phyloP scores from a whole-genome alignment of 306 rosid species.

The Casuarina glauca region DNA sequence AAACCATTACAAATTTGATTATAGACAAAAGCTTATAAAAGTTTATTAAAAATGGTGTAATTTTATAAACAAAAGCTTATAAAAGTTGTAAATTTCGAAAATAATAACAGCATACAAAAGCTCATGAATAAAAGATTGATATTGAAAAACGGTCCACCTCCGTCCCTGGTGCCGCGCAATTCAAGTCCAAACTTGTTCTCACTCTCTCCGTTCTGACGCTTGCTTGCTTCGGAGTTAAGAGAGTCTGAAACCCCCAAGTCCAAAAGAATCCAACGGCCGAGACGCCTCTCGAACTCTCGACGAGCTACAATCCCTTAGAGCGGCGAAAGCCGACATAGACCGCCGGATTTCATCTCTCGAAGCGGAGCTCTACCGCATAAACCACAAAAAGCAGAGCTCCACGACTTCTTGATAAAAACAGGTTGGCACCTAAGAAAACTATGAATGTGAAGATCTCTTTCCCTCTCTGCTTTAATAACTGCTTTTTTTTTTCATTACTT shows the following conservation, averaged over 20 bases:
- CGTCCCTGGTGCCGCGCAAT: neutral
- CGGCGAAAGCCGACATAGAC: slow-evolving; percentile 50
- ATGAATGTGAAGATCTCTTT: neutral
- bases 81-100: too few species aligned
- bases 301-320: slow-evolving; percentile 57
- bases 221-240: neutral
- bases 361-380: slow-evolving; percentile 49
- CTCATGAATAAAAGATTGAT: too few species aligned
- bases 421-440: neutral
- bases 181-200: neutral
- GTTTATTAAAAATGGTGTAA: too few species aligned
- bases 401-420: neutral
- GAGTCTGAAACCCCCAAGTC: neutral
- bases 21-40: too few species aligned
- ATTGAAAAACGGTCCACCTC: too few species aligned
- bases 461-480: neutral
- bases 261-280: slow-evolving; percentile 38
- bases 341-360: slow-evolving; percentile 63
- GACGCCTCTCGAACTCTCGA: slow-evolving; percentile 46
- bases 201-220: neutral
- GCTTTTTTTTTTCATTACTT: neutral
- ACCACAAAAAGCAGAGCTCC: slow-evolving; percentile 26
- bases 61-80: too few species aligned
- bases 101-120: too few species aligned
- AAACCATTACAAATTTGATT: too few species aligned